Base-by-base conservation (phyloP, 352 stramenopile genomes). In the Phytophthora pistaciae region DNA sequence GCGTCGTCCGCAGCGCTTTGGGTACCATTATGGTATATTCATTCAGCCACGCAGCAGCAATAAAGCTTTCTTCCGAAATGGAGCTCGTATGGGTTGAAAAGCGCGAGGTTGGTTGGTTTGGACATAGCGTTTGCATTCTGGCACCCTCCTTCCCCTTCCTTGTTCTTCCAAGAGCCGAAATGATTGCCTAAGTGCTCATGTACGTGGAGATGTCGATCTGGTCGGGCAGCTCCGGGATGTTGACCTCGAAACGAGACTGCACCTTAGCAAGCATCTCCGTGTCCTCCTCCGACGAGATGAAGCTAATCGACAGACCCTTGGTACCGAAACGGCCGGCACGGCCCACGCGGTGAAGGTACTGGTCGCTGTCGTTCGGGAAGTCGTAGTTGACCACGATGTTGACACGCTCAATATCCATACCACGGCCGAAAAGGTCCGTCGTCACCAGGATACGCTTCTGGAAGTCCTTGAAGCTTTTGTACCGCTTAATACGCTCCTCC, bases 361-460 rank as follows among this genome's bases (percentile, higher is more conserved):
- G 96, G 88, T 99, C 98, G 48, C 88, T 93, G 79, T 96, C 92
- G 66, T 97, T 98, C 63, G 98, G 98, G 87, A 99, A 99, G 81
- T 99, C 98, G 84, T 99, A 99, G 93, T 99, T 99, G 77, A 99
- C 98, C 46, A 99, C 98, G 71, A 99, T 99, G 90, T 99, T 99
- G 56, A 99, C 98, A 79, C 97, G 96, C 87, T 99, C 98, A 81
- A 99, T 99, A 94, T 99, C 98, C 88, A 99, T 99, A 74, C 98
- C 98, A 88, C 98, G 97, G 56, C 98, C 98, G 77, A 99, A 99
- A 65, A 99, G 88, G 83, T 99, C 98, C 66, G 98, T 99, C 54
- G 98, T 98, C 42, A 99, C 98, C 54, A 99, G 88, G 78, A 99
- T 99, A 80, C 98, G 97, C 77, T 98, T 98, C 85, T 99, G 96